phyloP scores from a whole-genome alignment of 164 flowering plant species.

The Platanus orientalis region DNA sequence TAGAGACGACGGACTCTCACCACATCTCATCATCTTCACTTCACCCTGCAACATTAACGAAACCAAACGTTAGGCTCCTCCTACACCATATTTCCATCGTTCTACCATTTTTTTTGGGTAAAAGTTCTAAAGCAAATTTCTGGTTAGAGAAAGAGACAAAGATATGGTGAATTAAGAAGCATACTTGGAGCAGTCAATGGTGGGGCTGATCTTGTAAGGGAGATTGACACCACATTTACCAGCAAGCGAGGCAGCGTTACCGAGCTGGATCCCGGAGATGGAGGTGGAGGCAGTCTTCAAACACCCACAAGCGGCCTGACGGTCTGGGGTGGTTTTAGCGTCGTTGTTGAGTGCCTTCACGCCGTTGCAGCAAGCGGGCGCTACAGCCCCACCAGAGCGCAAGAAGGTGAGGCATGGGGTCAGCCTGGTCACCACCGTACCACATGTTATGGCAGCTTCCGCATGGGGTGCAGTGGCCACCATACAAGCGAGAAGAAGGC shows the following conservation, averaged over 20 bases:
- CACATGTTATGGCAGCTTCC: constrained; percentile 23
- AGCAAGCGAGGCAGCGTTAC: constrained; percentile 21
- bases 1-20: too few species aligned
- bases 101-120: too few species aligned
- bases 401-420: constrained; percentile 21
- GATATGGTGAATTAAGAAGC: neutral
- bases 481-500: constrained; percentile 5
- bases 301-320: constrained; percentile 29
- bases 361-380: constrained; percentile 18
- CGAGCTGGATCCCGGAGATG: constrained; percentile 1
- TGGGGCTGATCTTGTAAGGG: constrained; percentile 35
- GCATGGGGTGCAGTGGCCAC: constrained; percentile 14
- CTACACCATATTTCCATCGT: too few species aligned
- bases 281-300: constrained; percentile 8
- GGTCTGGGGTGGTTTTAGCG: constrained; percentile 25
- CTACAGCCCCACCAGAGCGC: constrained; percentile 5
- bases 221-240: constrained; percentile 29
- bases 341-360: constrained; percentile 10
- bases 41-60: constrained; percentile 9
- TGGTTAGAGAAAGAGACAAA: neutral
- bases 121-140: too few species aligned
- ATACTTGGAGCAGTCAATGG: constrained; percentile 33
- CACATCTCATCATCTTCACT: constrained; percentile 2
- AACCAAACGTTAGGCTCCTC: too few species aligned
- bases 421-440: constrained; percentile 8